These are phyloP conservation scores for Pseudohyphozyma bogoriensis DNA, from an alignment of 768 basidiomycete species.

Conservation along the genomic window DNA sequence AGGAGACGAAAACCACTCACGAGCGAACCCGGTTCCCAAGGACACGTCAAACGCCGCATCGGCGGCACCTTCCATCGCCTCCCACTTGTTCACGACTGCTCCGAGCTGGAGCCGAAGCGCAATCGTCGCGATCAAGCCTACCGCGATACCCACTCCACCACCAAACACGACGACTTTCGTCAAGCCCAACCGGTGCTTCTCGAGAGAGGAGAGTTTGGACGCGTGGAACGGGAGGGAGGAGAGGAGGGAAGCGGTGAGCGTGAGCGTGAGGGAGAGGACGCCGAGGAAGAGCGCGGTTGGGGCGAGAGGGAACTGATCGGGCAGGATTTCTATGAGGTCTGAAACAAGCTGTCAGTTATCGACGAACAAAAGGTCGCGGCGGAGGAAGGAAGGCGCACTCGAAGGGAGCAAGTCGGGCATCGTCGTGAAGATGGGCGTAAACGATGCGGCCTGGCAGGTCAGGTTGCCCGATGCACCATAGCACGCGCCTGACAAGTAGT, in stretches of 20 bases:
- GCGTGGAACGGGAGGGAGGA: conserved; percentile 7
- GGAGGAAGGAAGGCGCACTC: no score
- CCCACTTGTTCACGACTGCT: background rate
- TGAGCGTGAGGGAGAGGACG: conserved; percentile 8
- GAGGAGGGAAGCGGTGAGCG: conserved; percentile 6
- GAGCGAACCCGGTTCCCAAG: conserved; percentile 5
- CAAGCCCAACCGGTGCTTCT: background rate
- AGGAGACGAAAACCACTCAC: background rate
- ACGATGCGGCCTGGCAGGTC: conserved; percentile 8
- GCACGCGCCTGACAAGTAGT: conserved; percentile 8
- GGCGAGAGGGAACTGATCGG: conserved; percentile 21
- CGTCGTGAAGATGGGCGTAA: conserved; percentile 19
- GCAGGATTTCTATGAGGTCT: background rate
- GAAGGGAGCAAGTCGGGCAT: conserved; percentile 4
- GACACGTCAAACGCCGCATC: background rate
- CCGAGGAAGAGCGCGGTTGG: conserved; percentile 17
- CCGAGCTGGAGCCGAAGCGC: background rate
- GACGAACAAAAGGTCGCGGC: no score
- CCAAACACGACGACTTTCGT: conserved; percentile 5
- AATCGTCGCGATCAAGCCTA: conserved; percentile 3
- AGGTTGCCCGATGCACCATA: background rate
- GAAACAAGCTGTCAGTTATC: no score
- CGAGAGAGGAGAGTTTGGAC: conserved; percentile 1
- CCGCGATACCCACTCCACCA: background rate
- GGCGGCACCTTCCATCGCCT: background rate